Evolutionary conservation across 2,329 filamentous ascomycete species (phyloP).

Genomic region (Diaporthe sp.): DNA sequence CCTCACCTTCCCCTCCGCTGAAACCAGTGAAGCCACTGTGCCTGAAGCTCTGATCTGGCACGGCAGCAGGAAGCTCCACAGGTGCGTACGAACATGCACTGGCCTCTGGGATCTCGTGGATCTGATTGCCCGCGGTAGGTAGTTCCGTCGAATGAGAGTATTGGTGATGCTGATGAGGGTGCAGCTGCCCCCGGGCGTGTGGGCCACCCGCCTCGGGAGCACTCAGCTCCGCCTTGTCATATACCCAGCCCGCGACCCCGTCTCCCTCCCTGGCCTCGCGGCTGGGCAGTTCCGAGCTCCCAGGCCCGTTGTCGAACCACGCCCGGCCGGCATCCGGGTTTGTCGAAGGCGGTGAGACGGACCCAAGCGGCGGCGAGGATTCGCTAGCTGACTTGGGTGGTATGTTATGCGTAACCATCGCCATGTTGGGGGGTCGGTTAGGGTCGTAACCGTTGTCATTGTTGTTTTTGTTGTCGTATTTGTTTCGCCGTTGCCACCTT

Average conservation of each 20-base stretch:
- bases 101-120: slow-evolving; percentile 21
- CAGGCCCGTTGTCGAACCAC: slow-evolving; percentile 19
- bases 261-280: neutral
- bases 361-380: slow-evolving; percentile 6
- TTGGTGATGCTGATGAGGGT: neutral
- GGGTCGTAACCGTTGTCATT: neutral
- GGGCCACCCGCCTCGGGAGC: neutral
- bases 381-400: slow-evolving; percentile 2
- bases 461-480: neutral
- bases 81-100: slow-evolving; percentile 17
- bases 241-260: slow-evolving; percentile 2
- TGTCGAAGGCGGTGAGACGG: slow-evolving; percentile 12
- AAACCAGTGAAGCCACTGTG: slow-evolving; percentile 22
- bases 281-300: slow-evolving; percentile 15
- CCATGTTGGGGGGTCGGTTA: slow-evolving; percentile 3
- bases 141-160: slow-evolving; percentile 19
- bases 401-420: slow-evolving; percentile 1
- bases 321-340: slow-evolving; percentile 12
- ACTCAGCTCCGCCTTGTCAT: slow-evolving; percentile 14
- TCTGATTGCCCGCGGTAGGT: neutral
- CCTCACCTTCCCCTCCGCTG: slow-evolving; percentile 10
- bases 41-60: slow-evolving; percentile 8
- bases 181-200: neutral
- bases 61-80: slow-evolving; percentile 15
- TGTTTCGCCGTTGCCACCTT: slow-evolving; percentile 12